Conservation (phyloP, 1,284 basidiomycete genomes). For the Trametes pubescens region DNA sequence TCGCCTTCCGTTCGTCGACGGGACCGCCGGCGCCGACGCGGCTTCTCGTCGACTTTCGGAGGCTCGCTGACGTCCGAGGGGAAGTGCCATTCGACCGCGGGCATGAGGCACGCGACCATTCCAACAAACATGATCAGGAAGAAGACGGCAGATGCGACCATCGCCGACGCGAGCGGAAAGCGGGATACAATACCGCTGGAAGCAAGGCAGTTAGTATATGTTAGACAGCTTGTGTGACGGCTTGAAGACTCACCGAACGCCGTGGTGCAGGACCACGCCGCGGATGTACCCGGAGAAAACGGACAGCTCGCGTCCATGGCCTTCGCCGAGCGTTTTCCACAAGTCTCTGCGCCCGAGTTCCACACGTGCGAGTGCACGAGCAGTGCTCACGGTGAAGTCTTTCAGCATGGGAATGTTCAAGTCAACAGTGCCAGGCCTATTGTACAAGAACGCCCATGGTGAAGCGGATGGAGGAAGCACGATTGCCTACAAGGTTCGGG, state of each 20-base stretch:
- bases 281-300: slow-evolving; percentile 65
- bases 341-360: slow-evolving; percentile 73
- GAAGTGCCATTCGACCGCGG: slow-evolving; percentile 41
- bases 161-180: slow-evolving; percentile 64
- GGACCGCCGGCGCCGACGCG: slow-evolving; percentile 25
- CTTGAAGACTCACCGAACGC: slow-evolving; percentile 61
- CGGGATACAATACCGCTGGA: slow-evolving; percentile 72
- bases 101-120: slow-evolving; percentile 56
- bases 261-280: slow-evolving; percentile 68
- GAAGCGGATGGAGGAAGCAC: slow-evolving; percentile 53
- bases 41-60: slow-evolving; percentile 18
- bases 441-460: slow-evolving; percentile 48
- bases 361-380: slow-evolving; percentile 59
- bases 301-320: slow-evolving; percentile 74
- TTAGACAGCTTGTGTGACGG: neutral
- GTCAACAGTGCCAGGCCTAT: slow-evolving; percentile 50
- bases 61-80: slow-evolving; percentile 26
- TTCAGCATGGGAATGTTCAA: slow-evolving; percentile 63
- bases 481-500: slow-evolving; percentile 57
- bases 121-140: slow-evolving; percentile 57
- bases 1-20: slow-evolving; percentile 14
- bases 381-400: slow-evolving; percentile 58
- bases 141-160: slow-evolving; percentile 58
- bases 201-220: slow-evolving; percentile 10
- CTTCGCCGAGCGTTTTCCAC: slow-evolving; percentile 72